Evolutionary conservation across 1,284 basidiomycete genomes (phyloP), one percentile per base, ranked within the genome.

Genomic region (Microbotryum scabiosae): DNA sequence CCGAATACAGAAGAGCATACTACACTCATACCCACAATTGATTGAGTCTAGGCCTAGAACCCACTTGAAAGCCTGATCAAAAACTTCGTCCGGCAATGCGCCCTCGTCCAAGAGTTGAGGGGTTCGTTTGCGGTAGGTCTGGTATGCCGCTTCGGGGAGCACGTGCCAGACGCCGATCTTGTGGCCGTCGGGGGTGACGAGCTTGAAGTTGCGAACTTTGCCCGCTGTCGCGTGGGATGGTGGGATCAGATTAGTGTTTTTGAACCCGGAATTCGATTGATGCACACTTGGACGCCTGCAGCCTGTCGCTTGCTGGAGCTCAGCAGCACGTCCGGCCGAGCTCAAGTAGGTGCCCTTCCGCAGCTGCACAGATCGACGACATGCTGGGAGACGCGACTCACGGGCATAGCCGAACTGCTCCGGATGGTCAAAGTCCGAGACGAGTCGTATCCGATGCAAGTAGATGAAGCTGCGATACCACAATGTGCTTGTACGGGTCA

Each of bases 161-260:
- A 91, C 76, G 74, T 94, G 90, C 93, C 92, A 97, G 9, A 87
- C 86, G 7, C 93, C 93, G 32, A 97, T 75, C 0, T 79, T 81
- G 63, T 86, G 81, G 52, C 88, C 86, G 72, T 97, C 93, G 0
- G 82, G 71, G 0, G 90, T 91, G 12, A 77, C 73, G 5, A 96
- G 75, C 55, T 81, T 75, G 26, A 93, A 71, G 69, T 92, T 88
- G 46, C 84, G 76, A 0, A 88, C 85, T 72, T 90, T 92, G 69
- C 82, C 85, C 2, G 89, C 89, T 87, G 70, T 30, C 10, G 30
- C 8, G 30, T 30, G 30, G 1, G 69, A 36, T 21, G 28, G 21
- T 45, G 51, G n/a, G 61, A 52, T 44, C 20, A 32, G 14, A 36
- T 9, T 30, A 30, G 30, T 30, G 8, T 10, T 30, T 30, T 30